Evolutionary conservation across 2,329 filamentous ascomycete species (phyloP).

Genomic region (Exophiala aquamarina): DNA sequence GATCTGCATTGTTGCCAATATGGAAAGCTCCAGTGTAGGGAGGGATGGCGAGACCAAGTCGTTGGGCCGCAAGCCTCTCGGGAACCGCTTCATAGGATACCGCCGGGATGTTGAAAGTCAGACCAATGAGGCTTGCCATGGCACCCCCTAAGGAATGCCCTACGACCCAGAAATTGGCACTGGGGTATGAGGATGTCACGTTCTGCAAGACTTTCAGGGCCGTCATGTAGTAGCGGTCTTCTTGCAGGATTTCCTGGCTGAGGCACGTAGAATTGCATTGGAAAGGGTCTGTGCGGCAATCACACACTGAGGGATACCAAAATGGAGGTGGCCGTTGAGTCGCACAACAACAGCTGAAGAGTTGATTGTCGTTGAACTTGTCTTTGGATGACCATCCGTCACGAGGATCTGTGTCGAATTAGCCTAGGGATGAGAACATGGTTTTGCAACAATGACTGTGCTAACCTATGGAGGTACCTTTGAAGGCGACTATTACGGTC

Average conservation of each 20-base stretch:
- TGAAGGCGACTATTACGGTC: slow-evolving; percentile 26
- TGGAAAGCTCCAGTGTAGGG: slow-evolving; percentile 13
- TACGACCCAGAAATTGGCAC: slow-evolving; percentile 19
- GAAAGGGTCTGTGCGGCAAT: slow-evolving; percentile 20
- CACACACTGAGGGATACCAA: slow-evolving; percentile 21
- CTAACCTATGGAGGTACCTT: slow-evolving; percentile 20
- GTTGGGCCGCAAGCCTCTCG: slow-evolving; percentile 18
- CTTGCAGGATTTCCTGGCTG: slow-evolving; percentile 13
- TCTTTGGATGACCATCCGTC: slow-evolving; percentile 15
- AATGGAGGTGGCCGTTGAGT: slow-evolving; percentile 21
- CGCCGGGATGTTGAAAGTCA: slow-evolving; percentile 20
- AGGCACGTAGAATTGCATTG: slow-evolving; percentile 25
- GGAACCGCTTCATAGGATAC: slow-evolving; percentile 24
- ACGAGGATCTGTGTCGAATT: slow-evolving; percentile 8
- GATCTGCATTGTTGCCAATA: slow-evolving; percentile 27
- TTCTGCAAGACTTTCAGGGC: slow-evolving; percentile 17
- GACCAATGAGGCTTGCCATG: slow-evolving; percentile 20
- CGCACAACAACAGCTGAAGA: slow-evolving; percentile 28
- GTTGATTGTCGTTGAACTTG: slow-evolving; percentile 23
- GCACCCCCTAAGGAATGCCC: slow-evolving; percentile 27
- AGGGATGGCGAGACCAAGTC: slow-evolving; percentile 20
- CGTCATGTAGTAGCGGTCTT: slow-evolving; percentile 22
- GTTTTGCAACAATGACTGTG: no score
- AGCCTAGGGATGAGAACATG: background rate
- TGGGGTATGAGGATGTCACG: slow-evolving; percentile 17